phyloP scores from a whole-genome alignment of 805 yeast genomes.

The Metschnikowia gruessii region DNA sequence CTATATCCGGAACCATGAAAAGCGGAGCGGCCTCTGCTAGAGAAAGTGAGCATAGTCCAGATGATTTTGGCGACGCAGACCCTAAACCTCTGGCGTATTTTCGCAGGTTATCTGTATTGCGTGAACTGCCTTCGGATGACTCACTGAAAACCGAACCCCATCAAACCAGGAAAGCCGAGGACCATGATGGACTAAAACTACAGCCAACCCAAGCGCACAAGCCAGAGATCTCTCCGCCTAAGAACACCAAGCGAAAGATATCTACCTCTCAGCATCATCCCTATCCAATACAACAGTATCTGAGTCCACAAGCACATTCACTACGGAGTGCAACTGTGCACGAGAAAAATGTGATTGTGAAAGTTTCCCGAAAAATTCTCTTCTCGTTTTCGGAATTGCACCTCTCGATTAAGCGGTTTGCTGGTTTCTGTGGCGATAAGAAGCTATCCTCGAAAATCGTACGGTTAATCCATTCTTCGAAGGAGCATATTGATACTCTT shows the following conservation, averaged over 20 bases:
- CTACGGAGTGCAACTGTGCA: not conserved
- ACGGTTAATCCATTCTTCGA: constrained; percentile 48
- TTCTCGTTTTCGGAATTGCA: constrained; percentile 66
- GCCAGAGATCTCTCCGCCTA: not conserved
- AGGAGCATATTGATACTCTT: constrained; percentile 53
- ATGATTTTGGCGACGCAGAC: constrained; percentile 32
- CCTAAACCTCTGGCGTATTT: constrained; percentile 61
- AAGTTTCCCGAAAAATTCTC: constrained; percentile 56
- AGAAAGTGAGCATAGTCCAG: not conserved
- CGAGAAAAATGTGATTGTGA: constrained; percentile 25
- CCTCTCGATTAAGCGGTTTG: constrained; percentile 52
- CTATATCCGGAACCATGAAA: not conserved
- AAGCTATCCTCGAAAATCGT: constrained; percentile 53
- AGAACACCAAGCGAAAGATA: not conserved
- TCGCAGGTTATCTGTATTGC: constrained; percentile 60
- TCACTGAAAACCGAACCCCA: not conserved
- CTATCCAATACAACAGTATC: not conserved
- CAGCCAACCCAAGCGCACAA: not conserved
- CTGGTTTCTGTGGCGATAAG: constrained; percentile 57
- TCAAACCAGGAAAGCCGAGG: not conserved
- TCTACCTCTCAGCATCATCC: not conserved
- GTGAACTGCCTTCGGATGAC: constrained; percentile 45
- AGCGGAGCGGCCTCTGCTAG: not conserved
- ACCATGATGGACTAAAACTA: not conserved
- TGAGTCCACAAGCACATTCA: not conserved